A percentile compares a stretch with the other conserved stretches of the same genome.
Evolutionary conservation across 116 monocot genomes (phyloP).

Genomic region (Thalassia testudinum): DNA sequence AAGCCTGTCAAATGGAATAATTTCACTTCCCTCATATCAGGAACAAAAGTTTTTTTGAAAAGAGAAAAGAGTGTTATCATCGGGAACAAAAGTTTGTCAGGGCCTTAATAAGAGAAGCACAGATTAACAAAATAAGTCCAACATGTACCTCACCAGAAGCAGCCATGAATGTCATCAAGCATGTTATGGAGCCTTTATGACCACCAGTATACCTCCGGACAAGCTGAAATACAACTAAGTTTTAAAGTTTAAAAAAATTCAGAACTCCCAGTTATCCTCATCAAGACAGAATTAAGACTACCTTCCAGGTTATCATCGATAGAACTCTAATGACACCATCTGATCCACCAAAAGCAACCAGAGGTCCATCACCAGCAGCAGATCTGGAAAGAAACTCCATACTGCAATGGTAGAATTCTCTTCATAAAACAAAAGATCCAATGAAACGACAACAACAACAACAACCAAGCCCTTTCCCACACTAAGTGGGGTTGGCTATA

Average conservation of each 20-base stretch:
- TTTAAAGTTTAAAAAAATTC: constrained; percentile 4
- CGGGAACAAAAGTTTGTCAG: too few species aligned
- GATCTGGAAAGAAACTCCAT: constrained; percentile 95
- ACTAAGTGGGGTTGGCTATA: too few species aligned
- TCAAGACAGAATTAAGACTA: constrained; percentile 1
- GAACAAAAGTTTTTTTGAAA: too few species aligned
- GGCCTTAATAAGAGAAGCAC: too few species aligned
- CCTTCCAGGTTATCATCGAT: constrained; percentile 99
- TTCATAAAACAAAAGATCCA: not conserved
- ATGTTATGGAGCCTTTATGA: constrained; percentile 90
- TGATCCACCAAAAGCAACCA: constrained; percentile 95
- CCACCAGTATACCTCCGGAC: constrained; percentile 96
- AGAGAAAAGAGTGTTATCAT: too few species aligned
- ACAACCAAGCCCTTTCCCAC: too few species aligned
- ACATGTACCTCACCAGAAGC: constrained; percentile 72
- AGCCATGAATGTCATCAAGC: constrained; percentile 95
- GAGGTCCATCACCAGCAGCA: constrained; percentile 65
- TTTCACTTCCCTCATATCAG: too few species aligned
- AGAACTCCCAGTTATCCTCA: not conserved
- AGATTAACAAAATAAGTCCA: too few species aligned
- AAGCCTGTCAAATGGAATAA: too few species aligned
- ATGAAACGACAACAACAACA: not conserved
- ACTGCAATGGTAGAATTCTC: constrained; percentile 27
- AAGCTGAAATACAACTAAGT: constrained; percentile 39
- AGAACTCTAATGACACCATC: constrained; percentile 98